Conservation (phyloP, 2,329 filamentous ascomycete genomes). For the Fusarium illudens region DNA sequence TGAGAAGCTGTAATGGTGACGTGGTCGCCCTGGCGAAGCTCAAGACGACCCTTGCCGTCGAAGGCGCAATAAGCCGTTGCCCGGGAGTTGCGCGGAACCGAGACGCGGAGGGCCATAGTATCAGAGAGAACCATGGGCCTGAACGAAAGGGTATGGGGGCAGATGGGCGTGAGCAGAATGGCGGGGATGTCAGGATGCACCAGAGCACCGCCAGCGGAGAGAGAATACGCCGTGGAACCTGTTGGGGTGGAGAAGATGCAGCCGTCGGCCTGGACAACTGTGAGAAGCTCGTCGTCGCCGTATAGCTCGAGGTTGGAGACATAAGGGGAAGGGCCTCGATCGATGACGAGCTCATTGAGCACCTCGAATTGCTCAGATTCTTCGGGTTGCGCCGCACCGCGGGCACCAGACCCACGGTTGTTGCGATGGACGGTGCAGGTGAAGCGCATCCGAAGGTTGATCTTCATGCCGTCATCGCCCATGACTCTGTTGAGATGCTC, state of each 20-base stretch:
- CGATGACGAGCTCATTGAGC: constrained; percentile 97
- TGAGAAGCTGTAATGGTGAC: constrained; percentile 96
- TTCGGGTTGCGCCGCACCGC: constrained; percentile 70
- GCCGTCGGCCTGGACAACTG: constrained; percentile 94
- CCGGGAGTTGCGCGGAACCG: constrained; percentile 83
- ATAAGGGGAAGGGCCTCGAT: constrained; percentile 94
- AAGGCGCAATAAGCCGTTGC: constrained; percentile 97
- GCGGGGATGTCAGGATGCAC: constrained; percentile 97
- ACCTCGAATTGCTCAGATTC: constrained; percentile 98
- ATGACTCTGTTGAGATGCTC: constrained; percentile 87
- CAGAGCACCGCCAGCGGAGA: constrained; percentile 93
- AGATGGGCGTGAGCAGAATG: constrained; percentile 96
- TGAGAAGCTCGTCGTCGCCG: constrained; percentile 92
- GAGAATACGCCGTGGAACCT: constrained; percentile 92
- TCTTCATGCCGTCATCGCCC: constrained; percentile 94
- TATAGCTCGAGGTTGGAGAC: constrained; percentile 97
- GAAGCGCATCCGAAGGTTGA: constrained; percentile 98
- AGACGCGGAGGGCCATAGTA: constrained; percentile 89
- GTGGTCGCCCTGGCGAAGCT: constrained; percentile 91
- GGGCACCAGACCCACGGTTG: constrained; percentile 48
- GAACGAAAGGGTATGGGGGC: constrained; percentile 96
- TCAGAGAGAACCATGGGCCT: constrained; percentile 97
- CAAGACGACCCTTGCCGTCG: constrained; percentile 94
- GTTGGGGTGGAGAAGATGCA: constrained; percentile 98
- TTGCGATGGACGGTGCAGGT: constrained; percentile 95